Conservation (phyloP, 176 grass and related monocot species). For the Phyllostachys edulis region DNA sequence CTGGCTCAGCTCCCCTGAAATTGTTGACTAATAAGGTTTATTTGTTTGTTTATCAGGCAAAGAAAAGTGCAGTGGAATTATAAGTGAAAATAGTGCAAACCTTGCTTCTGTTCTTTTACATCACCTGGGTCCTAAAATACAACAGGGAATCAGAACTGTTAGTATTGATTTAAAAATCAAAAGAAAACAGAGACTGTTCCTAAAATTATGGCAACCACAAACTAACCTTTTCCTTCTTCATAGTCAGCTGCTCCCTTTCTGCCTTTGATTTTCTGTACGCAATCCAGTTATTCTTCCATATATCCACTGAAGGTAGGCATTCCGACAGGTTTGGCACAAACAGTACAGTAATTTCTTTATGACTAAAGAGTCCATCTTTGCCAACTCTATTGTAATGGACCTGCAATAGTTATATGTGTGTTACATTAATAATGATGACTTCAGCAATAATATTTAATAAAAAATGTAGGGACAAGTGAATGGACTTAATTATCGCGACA, state of each 20-base stretch:
- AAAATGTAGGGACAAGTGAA: not conserved
- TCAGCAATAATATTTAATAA: conserved; percentile 15
- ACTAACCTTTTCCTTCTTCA: conserved; percentile 76
- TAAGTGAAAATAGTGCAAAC: conserved; percentile 29
- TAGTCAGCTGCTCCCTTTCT: conserved; percentile 58
- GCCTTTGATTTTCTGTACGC: conserved; percentile 54
- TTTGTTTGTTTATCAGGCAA: not conserved
- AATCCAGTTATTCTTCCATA: conserved; percentile 81
- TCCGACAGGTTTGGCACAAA: conserved; percentile 84
- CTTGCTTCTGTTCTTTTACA: conserved; percentile 59
- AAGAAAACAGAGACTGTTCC: not conserved
- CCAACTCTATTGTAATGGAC: conserved; percentile 88
- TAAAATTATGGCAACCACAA: conserved; percentile 11
- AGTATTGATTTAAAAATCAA: not conserved
- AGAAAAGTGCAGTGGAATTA: conserved; percentile 2
- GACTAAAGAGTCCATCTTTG: conserved; percentile 72
- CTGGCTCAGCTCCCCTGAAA: conserved; percentile 38
- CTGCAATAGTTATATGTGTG: conserved; percentile 39
- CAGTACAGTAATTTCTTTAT: conserved; percentile 90
- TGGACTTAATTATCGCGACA: not conserved
- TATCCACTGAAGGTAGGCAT: conserved; percentile 73
- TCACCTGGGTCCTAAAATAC: conserved; percentile 58
- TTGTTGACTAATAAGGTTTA: conserved; percentile 12
- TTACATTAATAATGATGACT: conserved; percentile 2
- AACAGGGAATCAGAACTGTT: conserved; percentile 1